Evolutionary conservation across 2,329 filamentous ascomycete genomes (phyloP), one percentile per base, ranked within the genome.

Genomic region (Sclerotiophoma versabilis): DNA sequence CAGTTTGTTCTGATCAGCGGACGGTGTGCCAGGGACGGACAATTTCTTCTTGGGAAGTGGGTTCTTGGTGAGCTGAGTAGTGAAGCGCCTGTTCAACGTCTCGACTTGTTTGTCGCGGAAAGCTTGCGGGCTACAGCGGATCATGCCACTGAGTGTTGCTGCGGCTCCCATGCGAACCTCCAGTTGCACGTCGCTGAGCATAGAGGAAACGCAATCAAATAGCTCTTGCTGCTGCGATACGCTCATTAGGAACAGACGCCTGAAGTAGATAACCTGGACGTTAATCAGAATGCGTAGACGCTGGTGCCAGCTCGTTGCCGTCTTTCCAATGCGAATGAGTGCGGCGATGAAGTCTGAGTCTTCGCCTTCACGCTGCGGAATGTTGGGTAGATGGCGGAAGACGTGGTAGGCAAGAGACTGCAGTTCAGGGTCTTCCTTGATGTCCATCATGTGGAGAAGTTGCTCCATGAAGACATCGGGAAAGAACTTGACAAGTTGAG

Each of bases 391-490:
- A 70, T 99, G 93, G 6, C 93, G 89, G 80, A 98, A 99, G 34
- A 99, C 95, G 70, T 96, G 92, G 72, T 98, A 99, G 0, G 95
- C 93, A 8, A 97, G 83, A 9, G 90, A 89, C 81, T 97, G 96
- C 2, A 99, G 83, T 75, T 99, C 96, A 0, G 92, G 92, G 68
- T 99, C 95, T 75, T 99, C 95, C 75, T 98, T 98, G 73, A 99
- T 92, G 70, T 99, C 95, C 93, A 99, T 99, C 95, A 99, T 99
- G 80, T 99, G 93, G 46, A 99, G 80, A 12, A 99, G 84, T 73
- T 97, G 91, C 66, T 95, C 91, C 74, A 96, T 95, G 70, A 98
- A 93, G 0, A 89, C 83, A 29, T 90, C 84, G 0, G 92, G 90
- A 80, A 99, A 98, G 83, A 97, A 98, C 3, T 88, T 87, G 15